phyloP scores from a whole-genome alignment of 352 stramenopile species.

The Ophiocytium majus region DNA sequence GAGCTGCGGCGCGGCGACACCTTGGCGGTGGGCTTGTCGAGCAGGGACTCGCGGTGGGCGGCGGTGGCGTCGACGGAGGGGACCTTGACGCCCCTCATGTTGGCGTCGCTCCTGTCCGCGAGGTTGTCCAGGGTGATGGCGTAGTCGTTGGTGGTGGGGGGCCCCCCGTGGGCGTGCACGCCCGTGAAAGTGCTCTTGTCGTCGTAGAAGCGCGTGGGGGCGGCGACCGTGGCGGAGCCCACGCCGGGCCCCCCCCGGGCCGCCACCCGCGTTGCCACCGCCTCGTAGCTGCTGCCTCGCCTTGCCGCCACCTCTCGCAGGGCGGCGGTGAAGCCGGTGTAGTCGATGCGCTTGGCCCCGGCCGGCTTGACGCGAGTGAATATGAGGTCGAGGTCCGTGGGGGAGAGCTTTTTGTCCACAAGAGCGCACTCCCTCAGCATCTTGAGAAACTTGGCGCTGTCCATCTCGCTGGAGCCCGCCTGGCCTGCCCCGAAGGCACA shows the following conservation, averaged over 20 bases:
- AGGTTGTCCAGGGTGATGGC: slow-evolving; percentile 35
- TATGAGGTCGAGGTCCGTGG: slow-evolving; percentile 48
- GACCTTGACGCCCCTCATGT: slow-evolving; percentile 35
- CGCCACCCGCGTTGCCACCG: slow-evolving; percentile 20
- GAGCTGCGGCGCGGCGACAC: neutral
- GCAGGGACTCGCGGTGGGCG: slow-evolving; percentile 9
- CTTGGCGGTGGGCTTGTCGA: neutral
- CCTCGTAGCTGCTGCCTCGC: slow-evolving; percentile 14
- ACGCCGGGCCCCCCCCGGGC: slow-evolving; percentile 23
- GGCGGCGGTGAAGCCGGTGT: slow-evolving; percentile 30
- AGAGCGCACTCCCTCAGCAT: slow-evolving; percentile 36
- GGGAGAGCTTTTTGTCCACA: slow-evolving; percentile 37
- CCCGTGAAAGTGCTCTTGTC: slow-evolving; percentile 59
- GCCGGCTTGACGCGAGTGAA: slow-evolving; percentile 46
- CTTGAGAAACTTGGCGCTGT: slow-evolving; percentile 42
- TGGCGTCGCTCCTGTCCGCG: slow-evolving; percentile 25
- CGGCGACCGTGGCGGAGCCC: slow-evolving; percentile 23
- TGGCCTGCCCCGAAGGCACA: slow-evolving; percentile 38
- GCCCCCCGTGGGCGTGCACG: slow-evolving; percentile 47
- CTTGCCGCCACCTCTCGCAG: slow-evolving; percentile 27
- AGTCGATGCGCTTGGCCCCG: slow-evolving; percentile 30
- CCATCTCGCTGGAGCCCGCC: slow-evolving; percentile 31
- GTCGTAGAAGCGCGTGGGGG: slow-evolving; percentile 56
- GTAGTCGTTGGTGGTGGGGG: slow-evolving; percentile 37
- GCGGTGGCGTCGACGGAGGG: neutral